A percentile compares a stretch with the other conserved stretches of the same genome.
Evolutionary conservation across 352 stramenopile genomes (phyloP).

Genomic region (Phytopythium delawarense): DNA sequence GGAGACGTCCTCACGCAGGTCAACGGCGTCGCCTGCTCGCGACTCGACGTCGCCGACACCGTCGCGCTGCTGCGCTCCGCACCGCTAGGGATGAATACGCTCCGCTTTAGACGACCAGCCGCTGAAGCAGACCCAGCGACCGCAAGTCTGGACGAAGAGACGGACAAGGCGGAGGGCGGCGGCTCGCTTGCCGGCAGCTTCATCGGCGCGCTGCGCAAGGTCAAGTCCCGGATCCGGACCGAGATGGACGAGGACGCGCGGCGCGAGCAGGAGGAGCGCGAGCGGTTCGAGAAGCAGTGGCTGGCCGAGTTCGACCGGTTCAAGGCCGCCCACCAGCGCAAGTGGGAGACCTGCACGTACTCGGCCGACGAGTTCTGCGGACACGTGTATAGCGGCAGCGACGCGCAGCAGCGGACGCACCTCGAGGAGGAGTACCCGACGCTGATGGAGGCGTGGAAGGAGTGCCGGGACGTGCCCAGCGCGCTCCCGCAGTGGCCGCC

Average conservation of each 20-base stretch:
- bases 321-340: conserved; percentile 34
- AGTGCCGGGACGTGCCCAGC: conserved; percentile 14
- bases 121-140: neutral
- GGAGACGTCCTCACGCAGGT: conserved; percentile 29
- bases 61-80: conserved; percentile 28
- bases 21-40: conserved; percentile 25
- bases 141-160: neutral
- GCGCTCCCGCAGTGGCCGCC: conserved; percentile 41
- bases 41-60: conserved; percentile 19
- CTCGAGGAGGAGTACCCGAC: conserved; percentile 49
- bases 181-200: conserved; percentile 31
- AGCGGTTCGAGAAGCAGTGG: conserved; percentile 53
- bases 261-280: conserved; percentile 36
- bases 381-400: conserved; percentile 44
- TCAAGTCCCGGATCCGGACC: conserved; percentile 53
- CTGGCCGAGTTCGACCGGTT: conserved; percentile 52
- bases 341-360: conserved; percentile 70
- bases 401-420: conserved; percentile 39
- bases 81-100: conserved; percentile 20
- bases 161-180: neutral
- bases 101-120: conserved; percentile 23
- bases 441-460: conserved; percentile 54
- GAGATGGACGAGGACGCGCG: conserved; percentile 39
- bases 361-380: conserved; percentile 65
- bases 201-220: conserved; percentile 46